Conservation (phyloP, 768 basidiomycete genomes). For the Hygrophorus pudorinus region DNA sequence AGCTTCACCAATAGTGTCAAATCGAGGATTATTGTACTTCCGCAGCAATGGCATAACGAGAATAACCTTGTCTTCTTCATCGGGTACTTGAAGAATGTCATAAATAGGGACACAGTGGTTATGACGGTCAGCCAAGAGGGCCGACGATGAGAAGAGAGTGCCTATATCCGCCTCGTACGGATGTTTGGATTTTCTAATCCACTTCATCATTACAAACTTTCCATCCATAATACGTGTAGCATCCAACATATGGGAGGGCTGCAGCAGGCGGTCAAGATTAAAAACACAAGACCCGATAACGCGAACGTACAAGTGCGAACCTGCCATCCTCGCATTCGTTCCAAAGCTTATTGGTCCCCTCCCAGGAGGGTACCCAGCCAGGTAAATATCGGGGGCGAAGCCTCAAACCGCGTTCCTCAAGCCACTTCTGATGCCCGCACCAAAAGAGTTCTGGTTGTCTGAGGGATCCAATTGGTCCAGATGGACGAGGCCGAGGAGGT, state of each 20-base stretch:
- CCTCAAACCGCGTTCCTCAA: constrained; percentile 20
- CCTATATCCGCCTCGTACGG: constrained; percentile 21
- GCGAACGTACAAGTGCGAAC: neutral
- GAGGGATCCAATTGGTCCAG: too few relatives aligned
- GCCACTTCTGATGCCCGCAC: constrained; percentile 19
- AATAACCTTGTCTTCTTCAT: constrained; percentile 9
- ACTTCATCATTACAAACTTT: constrained; percentile 18
- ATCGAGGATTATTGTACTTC: constrained; percentile 13
- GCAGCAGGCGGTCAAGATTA: neutral
- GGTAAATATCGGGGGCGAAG: constrained; percentile 23
- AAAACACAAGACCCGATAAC: neutral
- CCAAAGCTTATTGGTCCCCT: constrained; percentile 1
- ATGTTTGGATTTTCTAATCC: constrained; percentile 7
- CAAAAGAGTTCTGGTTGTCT: constrained; percentile 13
- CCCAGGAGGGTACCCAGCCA: constrained; percentile 26
- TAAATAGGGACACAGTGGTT: constrained; percentile 22
- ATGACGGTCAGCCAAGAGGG: constrained; percentile 4
- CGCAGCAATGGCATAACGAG: constrained; percentile 16
- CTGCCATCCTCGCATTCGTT: constrained; percentile 8
- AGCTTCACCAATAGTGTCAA: constrained; percentile 22
- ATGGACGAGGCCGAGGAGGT: too few relatives aligned
- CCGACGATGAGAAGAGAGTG: constrained; percentile 13
- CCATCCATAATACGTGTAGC: constrained; percentile 21
- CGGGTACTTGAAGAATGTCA: constrained; percentile 14
- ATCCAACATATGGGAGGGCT: constrained; percentile 14